phyloP scores from a whole-genome alignment of 495 filamentous ascomycete species.

The Chlorociboria aeruginascens region DNA sequence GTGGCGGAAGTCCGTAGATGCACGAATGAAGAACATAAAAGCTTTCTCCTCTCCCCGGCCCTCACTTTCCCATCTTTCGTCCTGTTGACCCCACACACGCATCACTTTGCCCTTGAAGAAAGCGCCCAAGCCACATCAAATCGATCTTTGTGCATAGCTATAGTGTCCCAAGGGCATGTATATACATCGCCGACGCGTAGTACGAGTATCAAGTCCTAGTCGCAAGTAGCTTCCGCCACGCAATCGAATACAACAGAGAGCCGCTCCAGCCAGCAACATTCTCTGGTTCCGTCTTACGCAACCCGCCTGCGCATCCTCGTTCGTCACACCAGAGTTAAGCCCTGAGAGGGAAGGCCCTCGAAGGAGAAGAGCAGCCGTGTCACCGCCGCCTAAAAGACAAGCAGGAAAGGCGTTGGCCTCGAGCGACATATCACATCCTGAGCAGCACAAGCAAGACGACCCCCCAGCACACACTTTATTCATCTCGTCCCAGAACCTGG shows the following conservation, averaged over 20 bases:
- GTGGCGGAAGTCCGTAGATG: too few relatives aligned
- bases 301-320: background rate
- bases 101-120: too few relatives aligned
- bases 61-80: too few relatives aligned
- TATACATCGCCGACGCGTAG: too few relatives aligned
- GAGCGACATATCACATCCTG: background rate
- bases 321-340: background rate
- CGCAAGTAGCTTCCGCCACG: too few relatives aligned
- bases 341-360: background rate
- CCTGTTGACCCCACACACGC: too few relatives aligned
- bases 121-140: too few relatives aligned
- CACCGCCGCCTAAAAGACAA: background rate
- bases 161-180: too few relatives aligned
- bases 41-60: too few relatives aligned
- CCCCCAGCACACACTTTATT: background rate
- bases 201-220: too few relatives aligned
- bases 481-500: background rate
- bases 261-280: background rate
- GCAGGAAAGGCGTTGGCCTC: background rate
- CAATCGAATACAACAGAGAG: background rate
- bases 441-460: background rate
- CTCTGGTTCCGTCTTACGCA: background rate
- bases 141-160: too few relatives aligned
- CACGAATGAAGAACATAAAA: too few relatives aligned
- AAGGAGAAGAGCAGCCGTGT: background rate